Conservation (phyloP, 2,329 filamentous ascomycete species). For the Sclerotinia subarctica region DNA sequence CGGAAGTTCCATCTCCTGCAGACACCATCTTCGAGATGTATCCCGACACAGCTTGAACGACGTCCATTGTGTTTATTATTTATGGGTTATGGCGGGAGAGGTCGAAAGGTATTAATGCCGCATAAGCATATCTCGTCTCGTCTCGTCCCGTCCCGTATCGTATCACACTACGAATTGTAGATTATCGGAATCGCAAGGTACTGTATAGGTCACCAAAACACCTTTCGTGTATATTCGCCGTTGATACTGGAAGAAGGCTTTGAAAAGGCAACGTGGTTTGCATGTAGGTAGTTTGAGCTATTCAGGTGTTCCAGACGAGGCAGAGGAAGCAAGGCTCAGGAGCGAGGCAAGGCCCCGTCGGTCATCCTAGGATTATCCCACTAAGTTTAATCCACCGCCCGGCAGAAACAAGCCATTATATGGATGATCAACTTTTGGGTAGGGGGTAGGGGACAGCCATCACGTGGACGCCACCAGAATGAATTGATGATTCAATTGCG, state of each 20-base stretch:
- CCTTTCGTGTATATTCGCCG: background rate
- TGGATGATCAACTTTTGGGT: background rate
- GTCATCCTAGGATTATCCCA: background rate
- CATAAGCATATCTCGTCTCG: constrained; percentile 7
- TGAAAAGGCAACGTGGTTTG: background rate
- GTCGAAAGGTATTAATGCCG: background rate
- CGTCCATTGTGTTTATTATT: constrained; percentile 66
- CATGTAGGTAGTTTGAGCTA: background rate
- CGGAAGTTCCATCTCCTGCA: constrained; percentile 66
- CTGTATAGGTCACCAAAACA: background rate
- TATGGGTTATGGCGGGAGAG: background rate
- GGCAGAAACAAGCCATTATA: background rate
- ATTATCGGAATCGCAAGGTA: background rate
- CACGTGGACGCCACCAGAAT: background rate
- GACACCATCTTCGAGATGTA: constrained; percentile 97
- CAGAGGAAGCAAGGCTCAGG: constrained; percentile 14
- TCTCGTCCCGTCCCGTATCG: background rate
- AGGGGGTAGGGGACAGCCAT: background rate
- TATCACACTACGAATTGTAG: background rate
- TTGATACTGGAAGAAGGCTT: background rate
- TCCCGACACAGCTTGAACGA: constrained; percentile 86
- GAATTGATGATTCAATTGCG: background rate
- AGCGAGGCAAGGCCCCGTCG: background rate
- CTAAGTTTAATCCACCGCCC: background rate
- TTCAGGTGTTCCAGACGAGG: background rate